Base-by-base conservation (phyloP, 768 basidiomycete species). In the Agaricus subrufescens region DNA sequence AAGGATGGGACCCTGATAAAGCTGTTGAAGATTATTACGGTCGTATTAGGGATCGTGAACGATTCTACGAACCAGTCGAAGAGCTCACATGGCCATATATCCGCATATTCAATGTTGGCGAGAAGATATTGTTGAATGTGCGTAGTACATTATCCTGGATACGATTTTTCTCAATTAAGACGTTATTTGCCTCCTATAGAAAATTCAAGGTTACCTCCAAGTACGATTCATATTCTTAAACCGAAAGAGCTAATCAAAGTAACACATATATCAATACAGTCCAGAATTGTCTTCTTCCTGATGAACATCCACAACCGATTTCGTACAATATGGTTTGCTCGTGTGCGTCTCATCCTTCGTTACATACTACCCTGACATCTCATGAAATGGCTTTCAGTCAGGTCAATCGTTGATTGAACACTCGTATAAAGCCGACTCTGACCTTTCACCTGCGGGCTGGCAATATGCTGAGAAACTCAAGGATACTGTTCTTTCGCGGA, bases 351-450 rank as follows among this genome's bases (percentile, higher is more conserved):
- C 3, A 51, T 37, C 23, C 42, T 25, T 50, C 10, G n/a, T 34
- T 6, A 4, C 34, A 6, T 34, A 23, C 3, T 3, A 19, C 38
- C 48, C 30, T 50, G 23, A 38, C 10, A 34, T 25, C 4, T 23
- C 11, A 29, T 50, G 5, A 50, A 8, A n/a, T 19, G 19, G 7
- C 30, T 12, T 50, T 19, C 63, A 97, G 94, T 96, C 95, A 15
- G 97, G 97, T n/a, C 94, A 95, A 78, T 96, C 94, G 11, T 77
- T 98, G 56, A 94, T 98, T 63, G 97, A 99, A 68, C 97, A 98
- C 67, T 98, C 96, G 4, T 98, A 95, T 79, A 96, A 95, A 73
- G 95, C 97, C 38, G 97, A 99, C 66, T 94, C 95, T 1, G 96
- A 98, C 69, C 81, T 99, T 9, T 97, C 95, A 1, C 89, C 91